These are phyloP conservation scores for Aspergillus neoniger DNA, from an alignment of 2,329 filamentous ascomycete genomes.

Conservation along the genomic window DNA sequence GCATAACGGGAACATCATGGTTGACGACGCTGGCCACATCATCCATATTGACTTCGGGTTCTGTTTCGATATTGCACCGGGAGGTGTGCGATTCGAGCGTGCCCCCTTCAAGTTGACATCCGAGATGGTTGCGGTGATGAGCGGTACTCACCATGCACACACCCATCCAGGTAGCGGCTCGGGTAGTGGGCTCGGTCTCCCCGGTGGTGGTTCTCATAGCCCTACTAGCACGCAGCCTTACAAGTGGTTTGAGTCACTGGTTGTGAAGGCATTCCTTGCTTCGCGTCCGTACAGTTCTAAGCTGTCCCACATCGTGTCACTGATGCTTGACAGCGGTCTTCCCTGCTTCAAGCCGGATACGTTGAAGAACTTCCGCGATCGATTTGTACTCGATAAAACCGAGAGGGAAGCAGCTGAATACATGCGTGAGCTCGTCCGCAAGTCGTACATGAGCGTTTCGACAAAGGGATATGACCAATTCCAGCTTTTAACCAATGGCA, in stretches of 20 bases:
- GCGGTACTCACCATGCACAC: constrained; percentile 59
- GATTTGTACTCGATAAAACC: constrained; percentile 88
- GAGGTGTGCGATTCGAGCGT: constrained; percentile 95
- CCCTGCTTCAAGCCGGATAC: constrained; percentile 98
- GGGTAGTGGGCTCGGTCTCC: constrained; percentile 26
- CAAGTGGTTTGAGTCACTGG: constrained; percentile 94
- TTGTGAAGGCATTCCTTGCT: constrained; percentile 91
- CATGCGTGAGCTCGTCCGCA: constrained; percentile 84
- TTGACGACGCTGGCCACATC: constrained; percentile 95
- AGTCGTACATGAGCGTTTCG: constrained; percentile 85
- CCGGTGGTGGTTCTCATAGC: constrained; percentile 38
- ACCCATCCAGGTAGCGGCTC: constrained; percentile 29
- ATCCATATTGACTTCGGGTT: constrained; percentile 99
- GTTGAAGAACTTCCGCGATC: constrained; percentile 84
- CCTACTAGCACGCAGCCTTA: constrained; percentile 79
- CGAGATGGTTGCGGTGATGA: constrained; percentile 99
- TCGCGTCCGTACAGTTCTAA: constrained; percentile 84
- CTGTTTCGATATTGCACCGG: constrained; percentile 97
- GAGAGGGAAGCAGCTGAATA: constrained; percentile 94
- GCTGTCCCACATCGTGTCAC: constrained; percentile 80
- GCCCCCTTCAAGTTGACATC: constrained; percentile 97
- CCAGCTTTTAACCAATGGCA: constrained; percentile 94
- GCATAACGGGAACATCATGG: constrained; percentile 99
- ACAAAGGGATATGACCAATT: constrained; percentile 98
- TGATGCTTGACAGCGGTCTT: constrained; percentile 95